Base-by-base conservation (phyloP, 148 eudicot genomes). In the Agrostemma githago region DNA sequence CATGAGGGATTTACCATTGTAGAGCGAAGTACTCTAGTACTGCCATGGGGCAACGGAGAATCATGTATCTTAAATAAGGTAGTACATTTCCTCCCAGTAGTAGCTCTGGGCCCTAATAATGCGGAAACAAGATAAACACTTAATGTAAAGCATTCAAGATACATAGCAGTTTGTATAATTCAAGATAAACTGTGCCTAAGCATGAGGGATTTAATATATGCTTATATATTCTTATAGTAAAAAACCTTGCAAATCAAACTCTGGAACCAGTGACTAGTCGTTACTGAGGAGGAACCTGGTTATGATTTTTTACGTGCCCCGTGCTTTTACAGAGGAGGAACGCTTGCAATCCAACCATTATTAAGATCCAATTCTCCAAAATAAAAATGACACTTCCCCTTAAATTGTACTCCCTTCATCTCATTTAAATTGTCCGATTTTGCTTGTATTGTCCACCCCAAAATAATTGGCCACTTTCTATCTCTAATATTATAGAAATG, bases 1-100 rank as follows among this genome's bases (percentile, higher is more conserved):
- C 54, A 61, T 9, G 14, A 79, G 62, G 56, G 72, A 66, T 67
- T 62, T 81, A 89, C 93, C 93, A 76, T 72, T 9, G 74, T 41
- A 58, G 81, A 77, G 48, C 77, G 80, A 77, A 83, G 85, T 70
- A 63, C 71, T 61, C 64, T 80, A 39, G 73, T 66, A 75, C 83
- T 82, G 61, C 86, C 85, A 79, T 70, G 74, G 53, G 80, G 77
- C 79, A 74, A 73, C 38, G 63, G 83, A 79, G 54, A 77, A 44
- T 65, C 59, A 53, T 56, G 76, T 79, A 82, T 78, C 79, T 86
- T 83, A 76, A 62, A 79, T 34, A 78, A 72, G 78, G 68, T 78
- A 80, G 82, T 77, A 66, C 71, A 39, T 74, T 83, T 73, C 79
- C 84, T 60, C 57, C 80, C 62, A 44, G 41, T 64, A 43, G 37